Base-by-base conservation (phyloP, 2,329 filamentous ascomycete genomes). In the Endoconidiophora polonica region DNA sequence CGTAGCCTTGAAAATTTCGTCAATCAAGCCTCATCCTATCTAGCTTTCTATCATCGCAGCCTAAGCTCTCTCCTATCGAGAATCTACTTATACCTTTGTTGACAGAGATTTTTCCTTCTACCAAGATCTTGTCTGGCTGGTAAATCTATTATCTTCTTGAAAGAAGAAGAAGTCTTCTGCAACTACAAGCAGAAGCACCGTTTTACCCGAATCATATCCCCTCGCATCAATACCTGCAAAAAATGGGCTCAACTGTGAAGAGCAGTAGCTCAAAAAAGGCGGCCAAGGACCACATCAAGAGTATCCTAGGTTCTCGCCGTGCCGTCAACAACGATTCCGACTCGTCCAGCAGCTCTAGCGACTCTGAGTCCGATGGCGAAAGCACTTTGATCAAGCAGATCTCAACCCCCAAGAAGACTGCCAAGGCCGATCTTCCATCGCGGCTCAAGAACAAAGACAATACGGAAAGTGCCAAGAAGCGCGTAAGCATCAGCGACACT, bases 301-400 rank as follows among this genome's bases (percentile, higher is more conserved):
- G 49, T 38, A 50, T 50, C n/a, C 54, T 58, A 44, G 54, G 56
- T 26, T 49, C 54, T 42, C 56, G 52, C 18, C 49, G 52, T 20
- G 43, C 43, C 22, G 48, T 54, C 3, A 53, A 37, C 39, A 50
- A 26, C 44, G 52, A 53, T 5, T 56, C 57, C 36, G 55, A 59
- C 22, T 55, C 56, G 12, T 56, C 55, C 2, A 57, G 53, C 47
- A 62, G 59, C 51, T 61, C 62, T 29, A 62, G 60, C 37, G 60
- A 61, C 40, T 57, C 58, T 24, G 58, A 59, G 7, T 55, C 56
- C 24, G 56, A 59, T 29, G 53, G 55, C 49, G 54, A 56, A 44
- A 12, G 24, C 51, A 50, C 39, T 24, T 44, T 53, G 7, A 47
- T 53, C 22, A 53, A 53, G 44, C 48, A 53, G 47, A 50, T 43